phyloP scores from a whole-genome alignment of 148 eudicot genomes.

The Polygonum maritimum region DNA sequence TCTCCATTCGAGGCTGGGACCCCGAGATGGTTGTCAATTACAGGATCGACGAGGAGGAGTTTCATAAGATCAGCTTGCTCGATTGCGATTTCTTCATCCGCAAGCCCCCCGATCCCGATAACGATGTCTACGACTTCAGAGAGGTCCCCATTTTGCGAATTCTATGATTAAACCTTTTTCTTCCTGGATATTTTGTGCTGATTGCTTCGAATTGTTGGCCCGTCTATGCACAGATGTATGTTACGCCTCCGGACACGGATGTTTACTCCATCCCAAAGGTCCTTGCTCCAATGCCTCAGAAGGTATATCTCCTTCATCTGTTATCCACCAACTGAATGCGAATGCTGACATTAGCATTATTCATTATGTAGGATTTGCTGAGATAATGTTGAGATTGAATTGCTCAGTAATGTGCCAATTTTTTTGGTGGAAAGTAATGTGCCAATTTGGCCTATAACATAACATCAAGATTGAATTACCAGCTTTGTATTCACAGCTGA shows the following conservation, averaged over 20 bases:
- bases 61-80: slow-evolving; percentile 67
- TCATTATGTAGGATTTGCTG: neutral
- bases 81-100: slow-evolving; percentile 91
- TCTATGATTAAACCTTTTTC: neutral
- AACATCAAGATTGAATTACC: neutral
- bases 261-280: slow-evolving; percentile 82
- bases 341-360: neutral
- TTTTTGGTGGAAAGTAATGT: too few relatives aligned
- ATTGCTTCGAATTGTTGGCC: slow-evolving; percentile 7
- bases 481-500: neutral
- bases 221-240: slow-evolving; percentile 71
- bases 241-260: slow-evolving; percentile 95
- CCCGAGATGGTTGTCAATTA: slow-evolving; percentile 66
- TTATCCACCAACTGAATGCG: too few relatives aligned
- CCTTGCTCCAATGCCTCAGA: slow-evolving; percentile 94
- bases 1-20: slow-evolving; percentile 65
- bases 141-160: slow-evolving; percentile 37
- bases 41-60: slow-evolving; percentile 82
- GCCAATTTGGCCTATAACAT: neutral
- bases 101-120: slow-evolving; percentile 80
- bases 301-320: slow-evolving; percentile 29
- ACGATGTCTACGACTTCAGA: slow-evolving; percentile 81
- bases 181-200: neutral
- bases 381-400: neutral
- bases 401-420: neutral